phyloP scores from a whole-genome alignment of 495 filamentous ascomycete genomes.

The Penicillium malachiteum region DNA sequence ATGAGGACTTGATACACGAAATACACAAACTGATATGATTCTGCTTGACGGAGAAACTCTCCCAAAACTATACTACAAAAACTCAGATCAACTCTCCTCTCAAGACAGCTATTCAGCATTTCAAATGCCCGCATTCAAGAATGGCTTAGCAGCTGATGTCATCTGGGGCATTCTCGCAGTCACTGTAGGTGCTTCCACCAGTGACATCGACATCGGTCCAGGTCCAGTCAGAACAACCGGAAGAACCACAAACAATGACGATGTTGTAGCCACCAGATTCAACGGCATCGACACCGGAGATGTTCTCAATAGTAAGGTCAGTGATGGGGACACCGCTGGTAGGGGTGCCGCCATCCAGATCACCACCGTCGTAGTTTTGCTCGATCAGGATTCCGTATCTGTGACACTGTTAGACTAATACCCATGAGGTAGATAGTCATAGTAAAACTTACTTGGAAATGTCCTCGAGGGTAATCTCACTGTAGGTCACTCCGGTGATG shows the following conservation, averaged over 20 bases:
- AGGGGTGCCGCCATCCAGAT: conserved; percentile 53
- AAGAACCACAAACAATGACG: conserved; percentile 12
- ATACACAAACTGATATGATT: no score
- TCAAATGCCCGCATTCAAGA: no score
- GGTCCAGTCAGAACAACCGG: conserved; percentile 15
- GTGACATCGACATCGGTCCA: conserved; percentile 12
- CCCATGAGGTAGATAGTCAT: neutral
- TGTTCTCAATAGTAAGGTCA: neutral
- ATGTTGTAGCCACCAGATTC: conserved; percentile 1
- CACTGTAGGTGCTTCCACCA: conserved; percentile 9
- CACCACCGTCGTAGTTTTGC: conserved; percentile 61
- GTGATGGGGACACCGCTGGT: conserved; percentile 54
- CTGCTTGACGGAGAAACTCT: no score
- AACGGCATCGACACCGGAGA: conserved; percentile 10
- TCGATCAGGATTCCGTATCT: conserved; percentile 61
- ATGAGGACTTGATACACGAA: no score
- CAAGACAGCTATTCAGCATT: no score
- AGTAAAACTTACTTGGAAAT: conserved; percentile 19
- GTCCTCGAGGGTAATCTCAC: conserved; percentile 19
- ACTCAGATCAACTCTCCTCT: no score
- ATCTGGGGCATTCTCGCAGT: conserved; percentile 15
- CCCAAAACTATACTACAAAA: no score
- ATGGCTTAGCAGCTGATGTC: conserved; percentile 1
- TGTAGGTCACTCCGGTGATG: conserved; percentile 26
- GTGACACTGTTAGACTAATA: neutral